Conservation (phyloP, 2,329 filamentous ascomycete species). For the Hymenoscyphus occultus region DNA sequence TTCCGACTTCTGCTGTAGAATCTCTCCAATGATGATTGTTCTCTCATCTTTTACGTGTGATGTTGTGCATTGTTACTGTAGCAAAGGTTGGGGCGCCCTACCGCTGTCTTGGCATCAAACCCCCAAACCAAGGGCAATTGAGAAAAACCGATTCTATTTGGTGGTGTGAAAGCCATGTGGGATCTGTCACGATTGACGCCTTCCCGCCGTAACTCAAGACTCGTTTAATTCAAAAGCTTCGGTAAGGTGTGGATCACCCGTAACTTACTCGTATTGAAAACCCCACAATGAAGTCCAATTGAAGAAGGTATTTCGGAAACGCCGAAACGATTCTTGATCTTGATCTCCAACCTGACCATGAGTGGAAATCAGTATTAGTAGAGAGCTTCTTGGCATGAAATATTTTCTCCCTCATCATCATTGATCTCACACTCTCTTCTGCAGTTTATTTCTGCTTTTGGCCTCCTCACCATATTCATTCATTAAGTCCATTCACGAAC, state of each 20-base stretch:
- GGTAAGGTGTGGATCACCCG: background rate
- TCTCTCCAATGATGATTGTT: too few species aligned
- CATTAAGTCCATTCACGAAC: background rate
- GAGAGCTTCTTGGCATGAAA: background rate
- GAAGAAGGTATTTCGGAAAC: background rate
- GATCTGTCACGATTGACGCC: background rate
- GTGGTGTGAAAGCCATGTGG: background rate
- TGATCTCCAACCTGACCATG: background rate
- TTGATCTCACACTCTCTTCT: background rate
- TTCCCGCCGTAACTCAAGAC: background rate
- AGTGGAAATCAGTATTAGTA: background rate
- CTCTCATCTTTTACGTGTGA: too few species aligned
- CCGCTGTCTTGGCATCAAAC: background rate
- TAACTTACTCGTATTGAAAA: background rate
- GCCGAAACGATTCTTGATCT: background rate
- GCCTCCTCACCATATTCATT: background rate
- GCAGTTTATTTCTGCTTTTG: background rate
- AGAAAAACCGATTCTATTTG: background rate
- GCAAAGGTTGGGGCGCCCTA: too few species aligned
- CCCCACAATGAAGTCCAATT: background rate
- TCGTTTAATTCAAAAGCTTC: background rate
- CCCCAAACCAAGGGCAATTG: background rate
- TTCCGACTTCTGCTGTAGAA: too few species aligned
- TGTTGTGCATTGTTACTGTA: too few species aligned
- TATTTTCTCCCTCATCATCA: background rate